Percentiles rank a stretch among this genome's conserved stretches.
phyloP scores from a whole-genome alignment of 345 rosid species.

The Anastatica hierochuntica region DNA sequence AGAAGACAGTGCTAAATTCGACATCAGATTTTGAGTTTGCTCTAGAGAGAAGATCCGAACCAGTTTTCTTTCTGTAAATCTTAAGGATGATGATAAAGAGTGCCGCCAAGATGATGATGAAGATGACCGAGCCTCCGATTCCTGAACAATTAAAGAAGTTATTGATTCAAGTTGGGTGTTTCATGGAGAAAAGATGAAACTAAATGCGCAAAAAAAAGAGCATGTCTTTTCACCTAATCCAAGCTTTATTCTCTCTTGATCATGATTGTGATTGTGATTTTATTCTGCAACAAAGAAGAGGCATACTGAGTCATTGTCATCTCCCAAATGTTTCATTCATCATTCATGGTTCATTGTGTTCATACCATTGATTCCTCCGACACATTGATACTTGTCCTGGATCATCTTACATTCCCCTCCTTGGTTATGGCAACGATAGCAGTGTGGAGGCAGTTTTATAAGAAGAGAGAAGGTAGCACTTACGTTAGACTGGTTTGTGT shows the following conservation, averaged over 20 bases:
- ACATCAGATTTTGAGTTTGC: slow-evolving; percentile 28
- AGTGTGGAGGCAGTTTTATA: not conserved
- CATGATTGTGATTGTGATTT: no score
- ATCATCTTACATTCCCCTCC: slow-evolving; percentile 13
- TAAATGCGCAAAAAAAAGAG: not conserved
- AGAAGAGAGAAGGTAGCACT: slow-evolving; percentile 16
- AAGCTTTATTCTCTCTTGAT: not conserved
- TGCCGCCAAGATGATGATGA: slow-evolving; percentile 14
- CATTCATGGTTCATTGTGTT: not conserved
- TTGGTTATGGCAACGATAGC: not conserved
- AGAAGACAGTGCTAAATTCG: slow-evolving; percentile 28
- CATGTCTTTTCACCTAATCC: slow-evolving; percentile 17
- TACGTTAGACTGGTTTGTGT: not conserved
- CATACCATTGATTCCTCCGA: slow-evolving; percentile 10
- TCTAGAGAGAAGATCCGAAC: slow-evolving; percentile 22
- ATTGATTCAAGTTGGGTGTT: not conserved
- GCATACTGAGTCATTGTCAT: not conserved
- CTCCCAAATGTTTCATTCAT: not conserved
- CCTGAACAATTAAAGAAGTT: slow-evolving; percentile 23
- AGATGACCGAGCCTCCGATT: slow-evolving; percentile 23
- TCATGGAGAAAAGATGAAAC: not conserved
- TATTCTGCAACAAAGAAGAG: not conserved
- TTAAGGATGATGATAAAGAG: slow-evolving; percentile 1
- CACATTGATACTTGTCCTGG: not conserved
- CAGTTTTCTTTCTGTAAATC: slow-evolving; percentile 15